Conservation (phyloP, 768 basidiomycete species). For the Kwoniella europaea region DNA sequence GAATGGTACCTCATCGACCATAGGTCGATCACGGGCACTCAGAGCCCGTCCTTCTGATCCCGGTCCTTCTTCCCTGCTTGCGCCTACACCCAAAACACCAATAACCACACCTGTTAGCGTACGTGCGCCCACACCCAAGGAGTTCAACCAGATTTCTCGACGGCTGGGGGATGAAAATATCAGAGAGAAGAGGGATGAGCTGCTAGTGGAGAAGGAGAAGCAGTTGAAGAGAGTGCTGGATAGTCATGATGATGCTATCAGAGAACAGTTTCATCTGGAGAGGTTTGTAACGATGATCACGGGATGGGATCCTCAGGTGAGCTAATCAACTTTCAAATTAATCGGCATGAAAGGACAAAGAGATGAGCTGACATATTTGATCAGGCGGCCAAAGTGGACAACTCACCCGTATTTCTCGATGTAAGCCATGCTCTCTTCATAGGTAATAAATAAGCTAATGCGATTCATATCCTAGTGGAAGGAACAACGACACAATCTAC, state of each 20-base stretch:
- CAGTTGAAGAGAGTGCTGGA: slow-evolving; percentile 65
- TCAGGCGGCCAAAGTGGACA: slow-evolving; percentile 72
- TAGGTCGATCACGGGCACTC: slow-evolving; percentile 24
- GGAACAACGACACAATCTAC: slow-evolving; percentile 62
- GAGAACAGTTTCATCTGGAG: slow-evolving; percentile 88
- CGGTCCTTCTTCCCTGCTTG: slow-evolving; percentile 3
- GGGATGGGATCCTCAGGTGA: slow-evolving; percentile 74
- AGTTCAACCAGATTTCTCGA: slow-evolving; percentile 29
- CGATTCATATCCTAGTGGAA: slow-evolving; percentile 12
- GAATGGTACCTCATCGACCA: neutral
- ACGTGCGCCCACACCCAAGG: slow-evolving; percentile 30
- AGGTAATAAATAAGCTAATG: neutral
- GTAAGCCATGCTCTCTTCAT: slow-evolving; percentile 61
- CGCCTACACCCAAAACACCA: neutral
- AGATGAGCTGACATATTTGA: too few relatives aligned
- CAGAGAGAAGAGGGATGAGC: slow-evolving; percentile 46
- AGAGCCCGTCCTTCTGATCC: slow-evolving; percentile 42
- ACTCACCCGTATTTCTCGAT: slow-evolving; percentile 72
- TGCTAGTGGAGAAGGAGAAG: slow-evolving; percentile 68
- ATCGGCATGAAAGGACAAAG: too few relatives aligned
- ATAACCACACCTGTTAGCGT: neutral
- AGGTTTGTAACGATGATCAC: slow-evolving; percentile 73
- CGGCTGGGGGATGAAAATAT: slow-evolving; percentile 35
- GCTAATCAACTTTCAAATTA: slow-evolving; percentile 40
- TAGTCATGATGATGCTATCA: slow-evolving; percentile 61